Percentiles rank a stretch among this genome's conserved stretches.
These are phyloP conservation scores for Eurotiales sp. DNA, from an alignment of 2,329 filamentous ascomycete genomes.

Conservation along the genomic window DNA sequence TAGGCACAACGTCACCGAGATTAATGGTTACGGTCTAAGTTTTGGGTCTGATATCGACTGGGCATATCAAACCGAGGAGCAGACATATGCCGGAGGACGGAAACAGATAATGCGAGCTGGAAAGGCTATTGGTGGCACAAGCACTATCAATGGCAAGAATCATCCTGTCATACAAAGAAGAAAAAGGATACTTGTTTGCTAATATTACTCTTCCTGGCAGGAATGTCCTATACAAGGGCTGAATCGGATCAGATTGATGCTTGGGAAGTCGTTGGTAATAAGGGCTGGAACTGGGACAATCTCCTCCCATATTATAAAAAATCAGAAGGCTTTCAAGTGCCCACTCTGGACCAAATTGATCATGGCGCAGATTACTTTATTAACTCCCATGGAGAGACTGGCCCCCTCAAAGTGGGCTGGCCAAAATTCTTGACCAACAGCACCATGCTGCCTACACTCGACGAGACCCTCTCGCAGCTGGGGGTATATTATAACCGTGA, in stretches of 20 bases:
- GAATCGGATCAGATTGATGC: constrained; percentile 34
- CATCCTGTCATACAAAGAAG: constrained; percentile 8
- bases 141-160: constrained; percentile 38
- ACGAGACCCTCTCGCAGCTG: constrained; percentile 31
- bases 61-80: constrained; percentile 36
- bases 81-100: constrained; percentile 32
- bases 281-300: constrained; percentile 29
- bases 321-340: constrained; percentile 23
- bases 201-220: constrained; percentile 18
- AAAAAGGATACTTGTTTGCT: not conserved
- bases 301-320: constrained; percentile 29
- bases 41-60: constrained; percentile 39
- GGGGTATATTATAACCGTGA: constrained; percentile 41
- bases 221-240: constrained; percentile 36
- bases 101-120: constrained; percentile 34
- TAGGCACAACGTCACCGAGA: constrained; percentile 27
- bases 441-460: constrained; percentile 28
- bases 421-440: constrained; percentile 18
- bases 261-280: constrained; percentile 30
- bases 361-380: constrained; percentile 24
- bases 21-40: constrained; percentile 21
- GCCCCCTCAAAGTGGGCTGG: constrained; percentile 29
- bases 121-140: constrained; percentile 42
- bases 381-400: constrained; percentile 24
- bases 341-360: constrained; percentile 18